Percentiles rank a stretch among this genome's conserved stretches.
Conservation (phyloP, 2,329 filamentous ascomycete species). For the Paecilomyces niveus region DNA sequence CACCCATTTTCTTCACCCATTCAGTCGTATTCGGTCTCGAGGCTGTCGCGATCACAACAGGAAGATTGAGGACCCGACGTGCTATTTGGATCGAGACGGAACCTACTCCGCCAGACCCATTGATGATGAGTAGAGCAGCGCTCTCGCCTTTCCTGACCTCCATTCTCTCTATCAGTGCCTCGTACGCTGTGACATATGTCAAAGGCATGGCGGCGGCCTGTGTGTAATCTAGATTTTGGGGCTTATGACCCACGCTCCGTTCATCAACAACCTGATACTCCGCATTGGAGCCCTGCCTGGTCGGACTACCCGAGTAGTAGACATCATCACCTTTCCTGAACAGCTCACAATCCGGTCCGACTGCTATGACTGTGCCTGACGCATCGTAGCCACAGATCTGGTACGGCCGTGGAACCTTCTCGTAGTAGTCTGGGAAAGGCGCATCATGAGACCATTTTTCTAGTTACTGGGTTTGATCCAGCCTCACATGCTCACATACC, state of each 20-base stretch:
- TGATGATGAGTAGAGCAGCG: constrained; percentile 39
- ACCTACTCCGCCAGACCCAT: constrained; percentile 41
- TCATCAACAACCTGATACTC: constrained; percentile 38
- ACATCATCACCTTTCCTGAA: constrained; percentile 40
- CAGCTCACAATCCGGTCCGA: constrained; percentile 22
- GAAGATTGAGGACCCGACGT: constrained; percentile 30
- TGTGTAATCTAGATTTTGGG: constrained; percentile 30
- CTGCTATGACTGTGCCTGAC: constrained; percentile 31
- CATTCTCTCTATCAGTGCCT: constrained; percentile 37
- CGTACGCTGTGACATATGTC: constrained; percentile 39
- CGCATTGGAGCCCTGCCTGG: constrained; percentile 36
- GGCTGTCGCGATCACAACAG: constrained; percentile 39
- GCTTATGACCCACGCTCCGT: constrained; percentile 33
- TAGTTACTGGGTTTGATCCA: neutral
- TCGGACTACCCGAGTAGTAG: constrained; percentile 35
- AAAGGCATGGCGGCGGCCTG: constrained; percentile 39
- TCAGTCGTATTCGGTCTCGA: constrained; percentile 33
- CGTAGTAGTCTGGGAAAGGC: constrained; percentile 24
- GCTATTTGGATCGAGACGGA: constrained; percentile 41
- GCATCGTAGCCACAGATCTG: constrained; percentile 41
- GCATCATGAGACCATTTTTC: constrained; percentile 2
- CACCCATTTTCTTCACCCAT: constrained; percentile 36
- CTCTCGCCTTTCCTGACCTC: constrained; percentile 32
- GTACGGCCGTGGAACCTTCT: constrained; percentile 15
- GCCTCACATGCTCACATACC: constrained; percentile 1